These are phyloP conservation scores for Cunninghamia lanceolata DNA, from an alignment of 75 land plant genomes.

Conservation along the genomic window DNA sequence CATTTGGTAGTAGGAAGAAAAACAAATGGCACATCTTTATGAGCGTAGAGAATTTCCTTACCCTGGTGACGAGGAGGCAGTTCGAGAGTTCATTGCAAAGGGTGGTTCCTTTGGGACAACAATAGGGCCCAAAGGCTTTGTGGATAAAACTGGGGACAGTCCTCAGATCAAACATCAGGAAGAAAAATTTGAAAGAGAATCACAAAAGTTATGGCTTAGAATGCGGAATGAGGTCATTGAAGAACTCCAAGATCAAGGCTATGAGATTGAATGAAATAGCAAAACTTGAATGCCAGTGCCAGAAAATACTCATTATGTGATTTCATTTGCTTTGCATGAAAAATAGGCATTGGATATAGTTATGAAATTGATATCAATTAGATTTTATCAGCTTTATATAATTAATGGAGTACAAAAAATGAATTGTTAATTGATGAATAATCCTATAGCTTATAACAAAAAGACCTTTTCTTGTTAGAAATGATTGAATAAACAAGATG, in stretches of 20 bases:
- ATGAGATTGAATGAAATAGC: slow-evolving; percentile 36
- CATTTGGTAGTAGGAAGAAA: slow-evolving; percentile 44
- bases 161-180: slow-evolving; percentile 42
- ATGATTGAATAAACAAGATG: background rate
- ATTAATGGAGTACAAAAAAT: background rate
- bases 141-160: slow-evolving; percentile 38
- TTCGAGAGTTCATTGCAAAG: slow-evolving; percentile 62
- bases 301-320: background rate
- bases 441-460: background rate
- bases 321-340: background rate
- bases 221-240: slow-evolving; percentile 74
- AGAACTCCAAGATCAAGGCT: slow-evolving; percentile 74
- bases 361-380: background rate
- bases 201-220: slow-evolving; percentile 67
- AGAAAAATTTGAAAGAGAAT: slow-evolving; percentile 60
- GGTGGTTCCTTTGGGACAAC: slow-evolving; percentile 65
- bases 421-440: background rate
- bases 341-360: background rate
- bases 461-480: background rate
- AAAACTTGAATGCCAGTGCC: background rate
- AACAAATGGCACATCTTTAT: slow-evolving; percentile 60
- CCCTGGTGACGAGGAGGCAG: slow-evolving; percentile 73
- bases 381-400: background rate
- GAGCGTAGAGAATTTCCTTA: slow-evolving; percentile 64
- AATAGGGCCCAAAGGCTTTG: slow-evolving; percentile 58